These are phyloP conservation scores for Talaromyces islandicus DNA, from an alignment of 2,329 filamentous ascomycete genomes.

Conservation along the genomic window DNA sequence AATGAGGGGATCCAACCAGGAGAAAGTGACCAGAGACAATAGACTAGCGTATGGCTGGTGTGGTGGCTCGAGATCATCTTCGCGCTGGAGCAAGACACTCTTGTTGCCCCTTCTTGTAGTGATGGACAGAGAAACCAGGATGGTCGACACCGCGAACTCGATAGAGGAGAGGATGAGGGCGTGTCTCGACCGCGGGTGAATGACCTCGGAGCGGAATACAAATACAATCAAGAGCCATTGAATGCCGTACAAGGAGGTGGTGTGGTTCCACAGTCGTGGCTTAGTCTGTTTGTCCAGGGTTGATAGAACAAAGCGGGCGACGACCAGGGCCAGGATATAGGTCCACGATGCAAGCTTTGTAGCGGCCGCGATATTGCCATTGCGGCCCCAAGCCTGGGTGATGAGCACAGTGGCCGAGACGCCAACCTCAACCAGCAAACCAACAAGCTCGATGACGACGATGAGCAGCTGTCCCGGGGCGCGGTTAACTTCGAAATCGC, in stretches of 20 bases:
- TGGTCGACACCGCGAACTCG: conserved; percentile 67
- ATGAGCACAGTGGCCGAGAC: conserved; percentile 62
- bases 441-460: conserved; percentile 67
- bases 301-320: conserved; percentile 63
- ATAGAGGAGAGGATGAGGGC: conserved; percentile 61
- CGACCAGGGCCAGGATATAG: conserved; percentile 70
- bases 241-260: conserved; percentile 71
- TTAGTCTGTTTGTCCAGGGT: conserved; percentile 58
- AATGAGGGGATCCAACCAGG: conserved; percentile 85
- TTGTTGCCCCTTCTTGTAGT: conserved; percentile 89
- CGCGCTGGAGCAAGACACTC: conserved; percentile 79
- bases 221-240: conserved; percentile 74
- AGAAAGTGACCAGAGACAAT: conserved; percentile 79
- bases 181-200: conserved; percentile 63
- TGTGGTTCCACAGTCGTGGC: conserved; percentile 85
- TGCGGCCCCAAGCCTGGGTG: conserved; percentile 53
- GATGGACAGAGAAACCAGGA: conserved; percentile 70
- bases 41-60: conserved; percentile 82
- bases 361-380: conserved; percentile 56
- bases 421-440: conserved; percentile 64
- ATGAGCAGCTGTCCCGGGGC: conserved; percentile 68
- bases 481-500: conserved; percentile 60
- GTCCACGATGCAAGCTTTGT: conserved; percentile 69
- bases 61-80: conserved; percentile 80
- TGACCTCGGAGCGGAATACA: conserved; percentile 76